Evolutionary conservation across 2,329 filamentous ascomycete species (phyloP), one percentile per base, ranked within the genome.

Genomic region (Tolypocladium paradoxum): DNA sequence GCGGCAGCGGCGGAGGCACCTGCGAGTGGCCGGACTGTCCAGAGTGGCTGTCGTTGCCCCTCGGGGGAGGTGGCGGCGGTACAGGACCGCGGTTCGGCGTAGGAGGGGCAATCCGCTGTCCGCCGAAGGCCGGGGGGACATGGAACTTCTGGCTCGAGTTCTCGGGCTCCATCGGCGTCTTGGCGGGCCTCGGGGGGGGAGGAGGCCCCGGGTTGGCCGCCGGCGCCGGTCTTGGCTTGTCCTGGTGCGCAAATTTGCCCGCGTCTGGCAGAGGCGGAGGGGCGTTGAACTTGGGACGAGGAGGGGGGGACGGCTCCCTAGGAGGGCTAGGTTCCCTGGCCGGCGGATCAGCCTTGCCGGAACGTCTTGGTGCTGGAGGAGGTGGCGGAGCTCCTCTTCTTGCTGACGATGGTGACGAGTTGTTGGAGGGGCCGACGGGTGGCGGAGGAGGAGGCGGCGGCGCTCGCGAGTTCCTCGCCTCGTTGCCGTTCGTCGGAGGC

Each of bases 251-350:
- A 65, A 83, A 93, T 69, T 89, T 95, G 37, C 93, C 93, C 54
- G 93, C 93, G 68, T 96, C 91, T 53, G 89, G 83, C 55, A 97
- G 72, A 2, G 92, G 88, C 35, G 93, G 93, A 47, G 93, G 93
- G 9, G 89, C 92, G 58, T 84, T 80, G 73, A 95, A 97, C 61
- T 78, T 79, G 9, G 82, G 82, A 50, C 84, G 79, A 24, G 83
- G 79, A 18, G 69, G 68, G 33, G 64, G 60, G 11, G 78, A 77
- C 20, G 84, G 82, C 14, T 89, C 87, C 16, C 85, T 81, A 16
- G 78, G 78, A 24, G 85, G 83, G 18, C 89, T 88, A 16, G 85
- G 81, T 55, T 89, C 85, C 63, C 84, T 78, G 33, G 85, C 79
- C n/a, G 87, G 82, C 37, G 77, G 73, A 27, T 83, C 79, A 22